Evolutionary conservation across 495 filamentous ascomycete genomes (phyloP).

Genomic region (Neurospora sp.): DNA sequence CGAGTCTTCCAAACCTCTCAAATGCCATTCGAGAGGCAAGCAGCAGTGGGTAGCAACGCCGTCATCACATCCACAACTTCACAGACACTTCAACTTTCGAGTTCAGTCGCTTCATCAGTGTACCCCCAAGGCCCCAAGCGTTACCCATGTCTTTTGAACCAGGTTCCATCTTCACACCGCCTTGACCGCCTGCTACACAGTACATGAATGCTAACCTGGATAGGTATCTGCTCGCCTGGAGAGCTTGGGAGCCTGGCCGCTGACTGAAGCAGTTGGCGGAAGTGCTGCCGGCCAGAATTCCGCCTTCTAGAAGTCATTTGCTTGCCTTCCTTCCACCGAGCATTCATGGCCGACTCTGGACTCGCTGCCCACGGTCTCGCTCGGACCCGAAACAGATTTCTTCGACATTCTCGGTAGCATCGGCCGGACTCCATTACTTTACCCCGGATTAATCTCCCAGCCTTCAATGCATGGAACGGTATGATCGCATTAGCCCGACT

Average conservation of each 20-base stretch:
- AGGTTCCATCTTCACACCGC: not conserved
- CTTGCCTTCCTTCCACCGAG: not conserved
- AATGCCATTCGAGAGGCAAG: not conserved
- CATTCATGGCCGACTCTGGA: not conserved
- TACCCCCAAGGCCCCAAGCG: not conserved
- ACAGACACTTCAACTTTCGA: not conserved
- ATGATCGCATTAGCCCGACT: not conserved
- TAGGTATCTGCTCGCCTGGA: not conserved
- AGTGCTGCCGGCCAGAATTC: not conserved
- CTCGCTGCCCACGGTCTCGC: not conserved
- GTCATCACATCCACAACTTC: not conserved
- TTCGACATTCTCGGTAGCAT: not conserved
- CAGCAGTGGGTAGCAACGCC: not conserved
- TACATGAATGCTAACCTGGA: not conserved
- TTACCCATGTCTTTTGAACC: not conserved
- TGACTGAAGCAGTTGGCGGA: not conserved
- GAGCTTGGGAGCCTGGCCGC: not conserved
- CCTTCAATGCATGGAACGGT: not conserved
- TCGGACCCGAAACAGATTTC: not conserved
- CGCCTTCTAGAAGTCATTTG: not conserved
- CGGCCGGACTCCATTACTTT: not conserved
- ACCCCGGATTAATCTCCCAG: slow-evolving; percentile 1
- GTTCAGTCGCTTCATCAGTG: not conserved
- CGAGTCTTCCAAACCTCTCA: not conserved
- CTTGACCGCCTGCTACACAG: not conserved